Conservation (phyloP, 1,284 basidiomycete genomes). For the Marasmius sp. region DNA sequence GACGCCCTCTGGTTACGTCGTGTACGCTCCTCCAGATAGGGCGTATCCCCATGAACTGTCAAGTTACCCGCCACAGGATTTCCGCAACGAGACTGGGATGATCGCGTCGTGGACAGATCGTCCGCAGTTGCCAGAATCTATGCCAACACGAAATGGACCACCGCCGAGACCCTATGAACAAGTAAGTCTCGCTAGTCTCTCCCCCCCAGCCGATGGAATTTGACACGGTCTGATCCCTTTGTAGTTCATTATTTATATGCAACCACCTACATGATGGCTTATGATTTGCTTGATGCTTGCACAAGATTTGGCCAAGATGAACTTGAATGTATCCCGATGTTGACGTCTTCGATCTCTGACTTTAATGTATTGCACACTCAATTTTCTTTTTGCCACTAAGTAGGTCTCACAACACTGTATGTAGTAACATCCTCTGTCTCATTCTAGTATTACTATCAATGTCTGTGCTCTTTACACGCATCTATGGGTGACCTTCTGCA, state of each 20-base stretch:
- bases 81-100: conserved; percentile 25
- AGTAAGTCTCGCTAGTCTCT: conserved; percentile 36
- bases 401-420: too few species aligned
- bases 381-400: too few species aligned
- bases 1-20: conserved; percentile 5
- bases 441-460: too few species aligned
- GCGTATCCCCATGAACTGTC: conserved; percentile 10
- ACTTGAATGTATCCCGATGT: too few species aligned
- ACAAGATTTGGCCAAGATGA: too few species aligned
- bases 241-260: conserved; percentile 39
- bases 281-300: too few species aligned
- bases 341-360: too few species aligned
- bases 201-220: neutral
- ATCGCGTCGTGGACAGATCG: conserved; percentile 40
- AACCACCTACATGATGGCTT: neutral
- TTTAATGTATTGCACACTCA: too few species aligned
- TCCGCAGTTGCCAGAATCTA: conserved; percentile 56
- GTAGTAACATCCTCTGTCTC: too few species aligned
- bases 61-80: conserved; percentile 6
- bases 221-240: conserved; percentile 3
- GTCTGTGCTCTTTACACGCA: too few species aligned
- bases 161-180: conserved; percentile 55
- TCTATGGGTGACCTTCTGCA: too few species aligned
- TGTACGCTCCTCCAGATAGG: conserved; percentile 8
- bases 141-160: conserved; percentile 52